Conservation (phyloP, 768 basidiomycete genomes). For the Suillus luteus region DNA sequence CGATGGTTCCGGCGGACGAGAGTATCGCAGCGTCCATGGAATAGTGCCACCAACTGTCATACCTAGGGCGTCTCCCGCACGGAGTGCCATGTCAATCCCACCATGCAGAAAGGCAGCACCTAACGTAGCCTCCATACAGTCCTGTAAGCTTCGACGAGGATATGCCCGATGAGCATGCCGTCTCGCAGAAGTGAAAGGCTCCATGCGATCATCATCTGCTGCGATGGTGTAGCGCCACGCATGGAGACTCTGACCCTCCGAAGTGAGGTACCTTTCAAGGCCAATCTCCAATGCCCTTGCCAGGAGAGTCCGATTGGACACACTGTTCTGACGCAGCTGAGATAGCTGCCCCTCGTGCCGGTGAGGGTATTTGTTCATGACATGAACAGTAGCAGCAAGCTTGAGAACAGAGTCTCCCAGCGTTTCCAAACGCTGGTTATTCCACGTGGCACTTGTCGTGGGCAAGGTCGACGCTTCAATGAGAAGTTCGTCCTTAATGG, state of each 20-base stretch:
- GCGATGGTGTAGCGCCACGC: slow-evolving; percentile 60
- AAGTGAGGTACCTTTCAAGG: slow-evolving; percentile 63
- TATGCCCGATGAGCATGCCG: slow-evolving; percentile 46
- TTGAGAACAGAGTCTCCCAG: slow-evolving; percentile 85
- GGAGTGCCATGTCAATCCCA: slow-evolving; percentile 69
- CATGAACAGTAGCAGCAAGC: slow-evolving; percentile 70
- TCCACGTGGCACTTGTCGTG: slow-evolving; percentile 59
- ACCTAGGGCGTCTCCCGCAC: slow-evolving; percentile 61
- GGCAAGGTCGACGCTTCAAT: slow-evolving; percentile 81
- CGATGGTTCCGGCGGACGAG: slow-evolving; percentile 31
- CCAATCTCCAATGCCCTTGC: slow-evolving; percentile 63
- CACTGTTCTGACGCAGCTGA: slow-evolving; percentile 57
- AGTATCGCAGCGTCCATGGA: slow-evolving; percentile 68
- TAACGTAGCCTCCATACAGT: slow-evolving; percentile 85
- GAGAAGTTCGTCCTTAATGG: slow-evolving; percentile 56
- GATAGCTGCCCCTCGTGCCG: slow-evolving; percentile 85
- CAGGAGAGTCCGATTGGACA: slow-evolving; percentile 74
- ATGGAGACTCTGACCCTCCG: slow-evolving; percentile 53
- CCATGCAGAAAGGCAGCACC: slow-evolving; percentile 78
- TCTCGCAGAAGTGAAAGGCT: slow-evolving; percentile 27
- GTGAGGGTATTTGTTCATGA: slow-evolving; percentile 74
- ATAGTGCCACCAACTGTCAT: slow-evolving; percentile 71
- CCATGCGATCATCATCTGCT: slow-evolving; percentile 38
- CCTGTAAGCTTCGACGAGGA: slow-evolving; percentile 74
- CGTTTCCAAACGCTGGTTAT: slow-evolving; percentile 86